These are phyloP conservation scores for Pseudonitzschia pungens DNA, from an alignment of 108 stramenopile genomes.

Conservation along the genomic window DNA sequence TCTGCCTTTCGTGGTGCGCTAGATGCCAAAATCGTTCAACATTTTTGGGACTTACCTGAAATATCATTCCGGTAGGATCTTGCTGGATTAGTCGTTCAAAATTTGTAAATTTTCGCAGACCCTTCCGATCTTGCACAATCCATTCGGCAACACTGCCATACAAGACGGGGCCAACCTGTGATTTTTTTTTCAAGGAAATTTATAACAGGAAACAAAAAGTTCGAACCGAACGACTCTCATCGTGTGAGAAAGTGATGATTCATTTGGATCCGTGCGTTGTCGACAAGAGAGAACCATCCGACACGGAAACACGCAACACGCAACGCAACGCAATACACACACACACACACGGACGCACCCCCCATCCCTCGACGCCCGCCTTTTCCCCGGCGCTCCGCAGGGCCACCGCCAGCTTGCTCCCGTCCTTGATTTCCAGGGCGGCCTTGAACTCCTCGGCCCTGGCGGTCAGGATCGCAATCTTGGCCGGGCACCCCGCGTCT, in stretches of 20 bases:
- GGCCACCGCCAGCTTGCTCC: conserved; percentile 70
- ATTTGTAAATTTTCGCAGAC: conserved; percentile 84
- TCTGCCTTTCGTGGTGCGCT: too few species aligned
- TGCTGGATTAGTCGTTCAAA: conserved; percentile 86
- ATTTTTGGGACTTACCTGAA: conserved; percentile 41
- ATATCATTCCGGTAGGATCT: conserved; percentile 76
- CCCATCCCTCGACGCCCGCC: conserved; percentile 77
- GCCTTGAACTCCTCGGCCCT: conserved; percentile 94
- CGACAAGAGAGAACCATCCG: too few species aligned
- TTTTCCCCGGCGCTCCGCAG: conserved; percentile 75
- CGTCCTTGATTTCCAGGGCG: conserved; percentile 88
- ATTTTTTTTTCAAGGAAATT: neutral
- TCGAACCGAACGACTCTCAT: neutral
- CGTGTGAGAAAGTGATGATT: neutral
- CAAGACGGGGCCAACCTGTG: conserved; percentile 79
- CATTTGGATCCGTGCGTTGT: neutral
- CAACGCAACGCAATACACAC: too few species aligned
- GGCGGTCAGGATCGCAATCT: conserved; percentile 93
- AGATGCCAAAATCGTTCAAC: too few species aligned
- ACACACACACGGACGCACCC: conserved; percentile 22
- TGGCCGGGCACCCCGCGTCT: conserved; percentile 53
- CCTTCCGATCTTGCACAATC: conserved; percentile 89
- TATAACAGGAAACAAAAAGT: neutral
- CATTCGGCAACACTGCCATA: conserved; percentile 96
- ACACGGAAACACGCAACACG: too few species aligned